A percentile compares a stretch with the other conserved stretches of the same genome.
These are phyloP conservation scores for Butyriboletus loyo DNA, from an alignment of 768 basidiomycete genomes.

Conservation along the genomic window DNA sequence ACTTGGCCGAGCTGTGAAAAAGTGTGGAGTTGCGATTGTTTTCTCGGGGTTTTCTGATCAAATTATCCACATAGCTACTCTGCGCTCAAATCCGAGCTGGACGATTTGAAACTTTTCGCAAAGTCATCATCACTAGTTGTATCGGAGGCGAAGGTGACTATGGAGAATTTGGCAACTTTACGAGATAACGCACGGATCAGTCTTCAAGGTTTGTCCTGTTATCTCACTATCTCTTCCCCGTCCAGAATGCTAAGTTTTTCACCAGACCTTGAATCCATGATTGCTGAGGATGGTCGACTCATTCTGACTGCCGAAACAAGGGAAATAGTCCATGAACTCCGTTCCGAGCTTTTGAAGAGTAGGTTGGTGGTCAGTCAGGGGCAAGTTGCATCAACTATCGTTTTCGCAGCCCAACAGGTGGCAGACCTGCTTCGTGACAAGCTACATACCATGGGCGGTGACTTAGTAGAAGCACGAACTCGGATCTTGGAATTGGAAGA, in stretches of 20 bases:
- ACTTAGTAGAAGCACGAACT: constrained; percentile 41
- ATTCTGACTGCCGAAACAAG: constrained; percentile 25
- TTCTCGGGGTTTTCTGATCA: background rate
- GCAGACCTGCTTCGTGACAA: constrained; percentile 48
- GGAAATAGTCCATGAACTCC: constrained; percentile 32
- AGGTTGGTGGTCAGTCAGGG: constrained; percentile 5
- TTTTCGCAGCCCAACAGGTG: constrained; percentile 43
- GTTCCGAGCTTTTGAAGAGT: constrained; percentile 36
- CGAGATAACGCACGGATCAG: constrained; percentile 17
- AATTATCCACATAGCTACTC: constrained; percentile 22
- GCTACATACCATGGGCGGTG: constrained; percentile 39
- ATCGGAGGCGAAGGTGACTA: constrained; percentile 23
- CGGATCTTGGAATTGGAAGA: constrained; percentile 39
- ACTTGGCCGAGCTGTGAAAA: constrained; percentile 16
- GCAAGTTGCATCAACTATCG: background rate
- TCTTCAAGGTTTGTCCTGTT: constrained; percentile 27
- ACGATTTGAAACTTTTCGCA: constrained; percentile 24
- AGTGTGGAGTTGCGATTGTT: constrained; percentile 7
- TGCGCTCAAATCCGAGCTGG: constrained; percentile 29
- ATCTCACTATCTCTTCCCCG: background rate
- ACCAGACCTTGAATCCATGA: constrained; percentile 28
- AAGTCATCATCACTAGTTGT: constrained; percentile 21
- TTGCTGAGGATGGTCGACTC: constrained; percentile 28
- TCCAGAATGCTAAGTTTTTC: background rate
- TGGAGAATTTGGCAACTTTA: constrained; percentile 24